Conservation (phyloP, 1,284 basidiomycete genomes). For the Mycosarcoma maydis region DNA sequence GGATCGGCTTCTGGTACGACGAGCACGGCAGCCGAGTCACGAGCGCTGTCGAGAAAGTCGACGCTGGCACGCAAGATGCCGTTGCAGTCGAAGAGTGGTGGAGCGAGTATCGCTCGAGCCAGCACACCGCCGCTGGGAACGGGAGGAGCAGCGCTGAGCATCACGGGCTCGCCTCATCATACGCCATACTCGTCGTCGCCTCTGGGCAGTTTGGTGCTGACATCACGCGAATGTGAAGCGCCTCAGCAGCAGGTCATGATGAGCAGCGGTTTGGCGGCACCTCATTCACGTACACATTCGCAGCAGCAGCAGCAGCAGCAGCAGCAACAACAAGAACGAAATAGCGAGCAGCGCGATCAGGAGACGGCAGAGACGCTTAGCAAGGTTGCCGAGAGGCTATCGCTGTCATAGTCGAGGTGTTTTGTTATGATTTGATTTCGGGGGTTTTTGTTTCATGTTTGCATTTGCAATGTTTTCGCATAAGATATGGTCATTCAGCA, state of each 20-base stretch:
- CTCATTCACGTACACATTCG: slow-evolving; percentile 12
- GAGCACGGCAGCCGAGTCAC: slow-evolving; percentile 27
- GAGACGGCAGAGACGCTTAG: slow-evolving; percentile 42
- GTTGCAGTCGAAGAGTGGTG: slow-evolving; percentile 18
- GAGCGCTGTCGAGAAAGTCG: slow-evolving; percentile 40
- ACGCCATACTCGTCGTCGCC: slow-evolving; percentile 44
- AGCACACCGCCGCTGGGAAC: slow-evolving; percentile 30
- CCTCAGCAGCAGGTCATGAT: slow-evolving; percentile 15
- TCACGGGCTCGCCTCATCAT: slow-evolving; percentile 26
- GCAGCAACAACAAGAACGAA: slow-evolving; percentile 10
- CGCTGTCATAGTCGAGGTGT: slow-evolving; percentile 19
- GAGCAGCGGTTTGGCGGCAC: slow-evolving; percentile 2
- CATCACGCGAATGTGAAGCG: slow-evolving; percentile 28
- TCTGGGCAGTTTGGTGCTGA: slow-evolving; percentile 33
- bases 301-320: slow-evolving; percentile 11
- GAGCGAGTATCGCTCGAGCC: slow-evolving; percentile 13
- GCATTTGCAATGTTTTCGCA: slow-evolving; percentile 6
- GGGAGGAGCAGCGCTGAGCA: too few species aligned
- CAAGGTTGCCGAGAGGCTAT: slow-evolving; percentile 34
- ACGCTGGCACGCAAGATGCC: slow-evolving; percentile 29
- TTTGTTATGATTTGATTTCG: background rate
- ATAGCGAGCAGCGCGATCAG: slow-evolving; percentile 22
- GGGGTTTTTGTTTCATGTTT: background rate
- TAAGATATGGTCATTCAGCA: too few species aligned
- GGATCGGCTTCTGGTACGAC: slow-evolving; percentile 24